These are phyloP conservation scores for Neofusicoccum cordaticola DNA, from an alignment of 2,329 filamentous ascomycete species.

Conservation along the genomic window DNA sequence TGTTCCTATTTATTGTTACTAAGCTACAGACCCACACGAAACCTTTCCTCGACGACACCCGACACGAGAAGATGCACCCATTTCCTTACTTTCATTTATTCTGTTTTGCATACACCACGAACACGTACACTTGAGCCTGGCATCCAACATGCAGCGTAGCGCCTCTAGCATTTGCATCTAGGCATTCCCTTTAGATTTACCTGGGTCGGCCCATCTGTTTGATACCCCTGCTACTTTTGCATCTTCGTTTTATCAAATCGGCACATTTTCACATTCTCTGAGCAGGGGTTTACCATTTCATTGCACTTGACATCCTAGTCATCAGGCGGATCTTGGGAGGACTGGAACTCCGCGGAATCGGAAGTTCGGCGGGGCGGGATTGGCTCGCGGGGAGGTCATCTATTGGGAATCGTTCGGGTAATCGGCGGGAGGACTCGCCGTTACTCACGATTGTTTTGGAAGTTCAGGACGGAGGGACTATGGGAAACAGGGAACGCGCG, in stretches of 20 bases:
- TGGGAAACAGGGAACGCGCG: no score
- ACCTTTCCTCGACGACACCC: neutral
- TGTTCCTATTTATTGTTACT: conserved; percentile 1
- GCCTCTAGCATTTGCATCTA: neutral
- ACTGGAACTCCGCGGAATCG: no score
- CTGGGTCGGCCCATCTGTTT: conserved; percentile 15
- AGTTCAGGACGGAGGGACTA: no score
- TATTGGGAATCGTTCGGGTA: no score
- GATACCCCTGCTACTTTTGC: conserved; percentile 7
- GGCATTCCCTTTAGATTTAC: neutral
- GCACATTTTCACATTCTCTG: neutral
- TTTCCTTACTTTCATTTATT: neutral
- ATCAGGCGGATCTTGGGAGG: no score
- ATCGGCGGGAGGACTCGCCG: no score
- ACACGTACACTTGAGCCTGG: neutral
- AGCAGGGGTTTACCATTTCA: neutral
- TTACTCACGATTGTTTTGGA: no score
- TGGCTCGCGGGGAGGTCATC: no score
- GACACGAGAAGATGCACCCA: neutral
- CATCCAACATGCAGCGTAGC: conserved; percentile 3
- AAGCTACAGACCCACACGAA: neutral
- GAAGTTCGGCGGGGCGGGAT: no score
- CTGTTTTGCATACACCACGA: neutral
- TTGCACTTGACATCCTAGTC: neutral
- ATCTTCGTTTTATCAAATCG: neutral